Percentiles rank a stretch among this genome's conserved stretches.
Evolutionary conservation across 257 asterid genomes (phyloP).

Genomic region (Sherardia arvensis): DNA sequence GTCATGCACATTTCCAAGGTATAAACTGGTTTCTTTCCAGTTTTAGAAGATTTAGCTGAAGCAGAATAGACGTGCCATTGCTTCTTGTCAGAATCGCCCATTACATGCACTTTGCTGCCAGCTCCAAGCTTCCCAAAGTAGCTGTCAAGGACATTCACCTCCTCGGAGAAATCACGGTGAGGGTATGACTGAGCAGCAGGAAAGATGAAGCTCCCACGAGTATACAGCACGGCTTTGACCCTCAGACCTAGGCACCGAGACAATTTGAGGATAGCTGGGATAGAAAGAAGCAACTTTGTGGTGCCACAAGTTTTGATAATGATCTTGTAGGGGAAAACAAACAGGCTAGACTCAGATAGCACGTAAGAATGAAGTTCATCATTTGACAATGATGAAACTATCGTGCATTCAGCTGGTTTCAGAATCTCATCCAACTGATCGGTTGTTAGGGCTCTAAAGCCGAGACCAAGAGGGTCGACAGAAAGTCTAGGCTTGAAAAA

Average conservation of each 20-base stretch:
- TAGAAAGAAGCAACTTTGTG: slow-evolving; percentile 68
- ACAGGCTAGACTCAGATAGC: slow-evolving; percentile 80
- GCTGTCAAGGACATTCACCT: slow-evolving; percentile 48
- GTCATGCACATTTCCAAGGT: slow-evolving; percentile 92
- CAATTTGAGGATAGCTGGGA: slow-evolving; percentile 51
- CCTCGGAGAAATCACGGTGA: slow-evolving; percentile 67
- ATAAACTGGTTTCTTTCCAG: slow-evolving; percentile 23
- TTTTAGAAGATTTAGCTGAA: slow-evolving; percentile 21
- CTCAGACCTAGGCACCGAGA: slow-evolving; percentile 37
- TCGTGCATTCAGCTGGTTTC: slow-evolving; percentile 74
- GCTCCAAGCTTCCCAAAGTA: slow-evolving; percentile 49
- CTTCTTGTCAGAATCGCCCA: slow-evolving; percentile 45
- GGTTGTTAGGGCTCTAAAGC: slow-evolving; percentile 53
- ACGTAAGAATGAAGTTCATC: slow-evolving; percentile 68
- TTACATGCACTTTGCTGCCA: slow-evolving; percentile 47
- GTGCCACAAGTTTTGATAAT: slow-evolving; percentile 83
- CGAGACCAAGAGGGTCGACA: slow-evolving; percentile 39
- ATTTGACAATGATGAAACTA: slow-evolving; percentile 60
- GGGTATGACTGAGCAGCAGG: slow-evolving; percentile 79
- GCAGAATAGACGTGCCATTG: slow-evolving; percentile 86
- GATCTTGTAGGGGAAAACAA: slow-evolving; percentile 62
- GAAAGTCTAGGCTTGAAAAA: slow-evolving; percentile 42
- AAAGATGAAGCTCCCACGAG: slow-evolving; percentile 71
- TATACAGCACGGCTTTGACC: slow-evolving; percentile 54
- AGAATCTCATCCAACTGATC: slow-evolving; percentile 62